Conservation (phyloP, 192 early-diverging fungal genomes). For the Pilobolus umbonatus region DNA sequence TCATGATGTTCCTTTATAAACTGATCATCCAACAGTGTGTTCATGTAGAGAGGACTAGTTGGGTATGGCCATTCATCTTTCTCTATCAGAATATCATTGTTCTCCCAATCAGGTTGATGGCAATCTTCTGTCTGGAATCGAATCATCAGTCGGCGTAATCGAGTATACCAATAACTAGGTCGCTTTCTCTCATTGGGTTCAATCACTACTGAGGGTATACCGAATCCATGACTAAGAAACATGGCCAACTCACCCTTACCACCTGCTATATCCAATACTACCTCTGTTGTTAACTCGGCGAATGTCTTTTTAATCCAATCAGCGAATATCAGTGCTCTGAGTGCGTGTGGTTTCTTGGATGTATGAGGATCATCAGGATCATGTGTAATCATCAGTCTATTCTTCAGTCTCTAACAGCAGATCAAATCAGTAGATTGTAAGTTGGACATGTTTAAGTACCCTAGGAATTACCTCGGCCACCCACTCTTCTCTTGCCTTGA, state of each 20-base stretch:
- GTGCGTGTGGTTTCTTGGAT: constrained; percentile 44
- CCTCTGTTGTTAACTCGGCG: constrained; percentile 6
- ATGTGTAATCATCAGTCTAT: constrained; percentile 32
- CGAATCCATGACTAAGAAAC: constrained; percentile 41
- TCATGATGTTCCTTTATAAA: constrained; percentile 29
- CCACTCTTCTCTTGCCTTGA: constrained; percentile 30
- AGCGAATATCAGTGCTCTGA: constrained; percentile 50
- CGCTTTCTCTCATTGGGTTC: constrained; percentile 43
- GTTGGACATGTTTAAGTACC: not conserved
- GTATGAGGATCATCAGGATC: constrained; percentile 42
- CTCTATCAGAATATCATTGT: constrained; percentile 7
- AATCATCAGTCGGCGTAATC: constrained; percentile 25
- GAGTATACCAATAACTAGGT: constrained; percentile 33
- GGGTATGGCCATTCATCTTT: constrained; percentile 8
- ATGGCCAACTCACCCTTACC: constrained; percentile 48
- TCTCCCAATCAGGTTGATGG: constrained; percentile 22
- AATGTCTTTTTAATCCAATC: constrained; percentile 47
- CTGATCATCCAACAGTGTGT: constrained; percentile 27
- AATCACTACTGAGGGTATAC: constrained; percentile 41
- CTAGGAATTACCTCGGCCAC: constrained; percentile 26
- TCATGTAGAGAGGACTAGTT: constrained; percentile 19
- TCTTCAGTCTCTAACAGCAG: constrained; percentile 31
- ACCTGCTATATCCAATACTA: constrained; percentile 52
- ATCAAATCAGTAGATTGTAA: constrained; percentile 3
- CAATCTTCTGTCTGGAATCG: constrained; percentile 3